phyloP scores from a whole-genome alignment of 179 eudicot genomes.

The Camellia oleifera region DNA sequence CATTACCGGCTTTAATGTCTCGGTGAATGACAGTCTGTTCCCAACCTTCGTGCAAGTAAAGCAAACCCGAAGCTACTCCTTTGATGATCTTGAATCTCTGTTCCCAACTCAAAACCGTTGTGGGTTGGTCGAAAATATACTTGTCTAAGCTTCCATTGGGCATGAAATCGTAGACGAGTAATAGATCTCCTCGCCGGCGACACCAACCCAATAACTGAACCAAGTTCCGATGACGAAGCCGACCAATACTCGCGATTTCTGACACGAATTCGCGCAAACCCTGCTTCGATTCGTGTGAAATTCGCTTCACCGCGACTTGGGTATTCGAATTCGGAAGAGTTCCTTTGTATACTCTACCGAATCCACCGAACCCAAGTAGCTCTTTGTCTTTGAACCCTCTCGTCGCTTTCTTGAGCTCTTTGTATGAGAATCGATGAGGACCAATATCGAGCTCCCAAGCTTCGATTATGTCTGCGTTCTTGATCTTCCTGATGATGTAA shows the following conservation, averaged over 20 bases:
- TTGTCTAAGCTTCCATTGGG: conserved; percentile 68
- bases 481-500: conserved; percentile 31
- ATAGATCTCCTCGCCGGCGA: conserved; percentile 28
- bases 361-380: conserved; percentile 54
- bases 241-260: conserved; percentile 38
- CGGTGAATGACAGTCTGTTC: conserved; percentile 64
- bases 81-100: conserved; percentile 54
- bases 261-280: conserved; percentile 33
- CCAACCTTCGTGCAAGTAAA: conserved; percentile 66
- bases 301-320: conserved; percentile 45
- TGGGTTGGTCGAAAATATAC: conserved; percentile 37
- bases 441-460: conserved; percentile 54
- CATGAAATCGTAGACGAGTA: conserved; percentile 71
- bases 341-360: conserved; percentile 64
- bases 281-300: conserved; percentile 55
- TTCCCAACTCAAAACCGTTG: conserved; percentile 37
- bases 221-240: conserved; percentile 34
- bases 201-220: conserved; percentile 42
- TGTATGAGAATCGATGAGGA: conserved; percentile 52
- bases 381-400: conserved; percentile 49
- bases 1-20: conserved; percentile 63
- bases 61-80: conserved; percentile 64
- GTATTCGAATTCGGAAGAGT: conserved; percentile 33
- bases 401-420: conserved; percentile 47
- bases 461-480: conserved; percentile 43